phyloP scores from a whole-genome alignment of 371 early-diverging fungal genomes.

The Blastocladiella emersonii region DNA sequence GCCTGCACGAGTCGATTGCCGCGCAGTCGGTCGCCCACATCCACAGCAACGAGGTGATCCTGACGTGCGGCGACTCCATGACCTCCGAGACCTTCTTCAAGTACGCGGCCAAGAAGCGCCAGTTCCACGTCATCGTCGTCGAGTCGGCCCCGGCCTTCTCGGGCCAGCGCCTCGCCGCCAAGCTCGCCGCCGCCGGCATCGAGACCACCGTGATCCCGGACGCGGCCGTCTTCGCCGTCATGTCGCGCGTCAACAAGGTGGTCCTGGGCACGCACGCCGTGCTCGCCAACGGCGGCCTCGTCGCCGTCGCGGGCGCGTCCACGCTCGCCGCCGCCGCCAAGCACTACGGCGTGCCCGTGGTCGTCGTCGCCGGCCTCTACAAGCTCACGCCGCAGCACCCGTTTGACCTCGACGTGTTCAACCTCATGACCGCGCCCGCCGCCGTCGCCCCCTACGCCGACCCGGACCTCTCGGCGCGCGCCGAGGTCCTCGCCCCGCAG shows the following conservation, averaged over 20 bases:
- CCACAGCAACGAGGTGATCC: conserved; percentile 84
- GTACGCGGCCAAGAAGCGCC: conserved; percentile 66
- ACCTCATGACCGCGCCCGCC: conserved; percentile 61
- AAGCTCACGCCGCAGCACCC: conserved; percentile 79
- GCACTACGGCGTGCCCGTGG: conserved; percentile 75
- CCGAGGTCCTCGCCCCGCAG: conserved; percentile 65
- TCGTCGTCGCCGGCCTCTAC: conserved; percentile 71
- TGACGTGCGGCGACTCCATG: conserved; percentile 77
- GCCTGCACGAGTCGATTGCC: conserved; percentile 53
- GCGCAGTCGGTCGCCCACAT: conserved; percentile 71
- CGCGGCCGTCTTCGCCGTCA: conserved; percentile 86
- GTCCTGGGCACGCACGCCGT: conserved; percentile 90
- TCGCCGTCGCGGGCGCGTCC: conserved; percentile 68
- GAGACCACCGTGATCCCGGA: conserved; percentile 86
- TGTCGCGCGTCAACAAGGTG: conserved; percentile 94
- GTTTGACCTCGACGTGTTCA: conserved; percentile 69
- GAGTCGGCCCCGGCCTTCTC: conserved; percentile 72
- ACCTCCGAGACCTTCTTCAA: conserved; percentile 79
- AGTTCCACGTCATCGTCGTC: conserved; percentile 86
- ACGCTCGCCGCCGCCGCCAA: conserved; percentile 81
- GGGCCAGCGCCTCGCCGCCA: conserved; percentile 72
- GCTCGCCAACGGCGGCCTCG: conserved; percentile 82
- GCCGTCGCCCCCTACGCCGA: conserved; percentile 65
- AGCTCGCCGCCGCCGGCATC: conserved; percentile 64
- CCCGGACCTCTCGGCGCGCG: conserved; percentile 16